Base-by-base conservation (phyloP, 23 red algal species). In the Chondrus crispus region DNA sequence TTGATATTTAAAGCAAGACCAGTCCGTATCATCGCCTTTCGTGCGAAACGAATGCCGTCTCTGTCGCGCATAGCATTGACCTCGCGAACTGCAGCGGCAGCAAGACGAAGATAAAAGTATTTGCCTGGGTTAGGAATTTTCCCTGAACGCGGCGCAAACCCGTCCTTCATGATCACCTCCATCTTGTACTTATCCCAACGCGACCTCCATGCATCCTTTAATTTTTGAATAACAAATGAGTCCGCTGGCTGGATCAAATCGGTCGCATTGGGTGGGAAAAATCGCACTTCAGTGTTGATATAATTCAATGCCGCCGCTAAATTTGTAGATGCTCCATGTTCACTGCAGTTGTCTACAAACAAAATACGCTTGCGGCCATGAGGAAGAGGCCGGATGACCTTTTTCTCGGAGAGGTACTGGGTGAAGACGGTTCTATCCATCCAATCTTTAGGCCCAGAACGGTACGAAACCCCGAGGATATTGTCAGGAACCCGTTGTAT, bases 401-500 rank as follows among this genome's bases (percentile, higher is more conserved):
- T 13, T 18, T 13, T n/a, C 30, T 73, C 68, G 14, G 19, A 14
- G 13, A 73, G 68, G 14, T 14, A 24, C 14, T 73, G n/a, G 12
- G 19, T 14, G 14, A 37, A 18, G 13, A 73, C 32, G 12, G 13
- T 18, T n/a, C 14, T 73, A 33, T 73, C 68, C 68, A 37, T 73
- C 68, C 68, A 73, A 37, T 26, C 68, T 33, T 73, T 73, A 37
- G 81, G 81, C 30, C 81, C 81, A 3, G 81, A 22, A 10, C 55
- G 81, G 39, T 85, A 85, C 28, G 81, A 66, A 3, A 85, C 60
- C 32, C 52, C 52, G 6, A 5, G 24, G 28, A 85, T 57, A 38
- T 85, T 52, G 33, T 85, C 81, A 68, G 81, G 54, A 40, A 69
- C 62, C 11, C 54, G n/a, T 69, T 48, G 8, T 4, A 85, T 68